Evolutionary conservation across 805 yeast genomes (phyloP).

Genomic region (Jamesozyma rosinii): DNA sequence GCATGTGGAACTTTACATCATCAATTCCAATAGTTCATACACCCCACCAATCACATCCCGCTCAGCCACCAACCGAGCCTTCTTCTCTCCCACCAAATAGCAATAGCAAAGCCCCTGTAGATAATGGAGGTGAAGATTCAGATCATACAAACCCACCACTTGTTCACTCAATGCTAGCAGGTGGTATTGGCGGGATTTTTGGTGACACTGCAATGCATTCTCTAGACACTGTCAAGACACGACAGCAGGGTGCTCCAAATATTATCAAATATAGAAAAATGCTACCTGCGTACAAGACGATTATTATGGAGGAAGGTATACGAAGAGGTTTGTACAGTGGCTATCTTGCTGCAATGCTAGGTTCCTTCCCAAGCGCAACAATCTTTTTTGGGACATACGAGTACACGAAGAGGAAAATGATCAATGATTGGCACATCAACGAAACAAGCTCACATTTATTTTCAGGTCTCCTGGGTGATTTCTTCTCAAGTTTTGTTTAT

Average conservation of each 20-base stretch:
- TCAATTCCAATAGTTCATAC: constrained; percentile 10
- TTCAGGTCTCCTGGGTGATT: constrained; percentile 91
- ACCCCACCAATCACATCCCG: constrained; percentile 1
- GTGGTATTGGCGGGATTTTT: constrained; percentile 88
- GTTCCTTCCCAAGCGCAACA: constrained; percentile 89
- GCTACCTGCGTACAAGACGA: constrained; percentile 65
- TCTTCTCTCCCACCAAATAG: neutral
- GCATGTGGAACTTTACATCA: constrained; percentile 10
- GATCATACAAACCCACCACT: constrained; percentile 1
- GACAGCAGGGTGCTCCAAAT: constrained; percentile 90
- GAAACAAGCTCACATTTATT: constrained; percentile 72
- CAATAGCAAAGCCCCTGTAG: neutral
- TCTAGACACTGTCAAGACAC: constrained; percentile 88
- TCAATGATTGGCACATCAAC: constrained; percentile 52
- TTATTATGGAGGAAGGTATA: constrained; percentile 78
- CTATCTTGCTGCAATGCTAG: constrained; percentile 81
- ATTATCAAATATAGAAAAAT: constrained; percentile 58
- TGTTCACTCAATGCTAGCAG: constrained; percentile 37
- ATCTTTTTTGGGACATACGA: constrained; percentile 93
- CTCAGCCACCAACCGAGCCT: neutral
- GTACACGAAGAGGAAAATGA: constrained; percentile 59
- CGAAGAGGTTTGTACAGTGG: constrained; percentile 84
- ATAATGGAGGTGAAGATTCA: neutral
- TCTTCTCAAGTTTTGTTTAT: constrained; percentile 77
- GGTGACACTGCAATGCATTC: constrained; percentile 95